Conservation (phyloP, 1,284 basidiomycete genomes). For the Veloporphyrellus conicus region DNA sequence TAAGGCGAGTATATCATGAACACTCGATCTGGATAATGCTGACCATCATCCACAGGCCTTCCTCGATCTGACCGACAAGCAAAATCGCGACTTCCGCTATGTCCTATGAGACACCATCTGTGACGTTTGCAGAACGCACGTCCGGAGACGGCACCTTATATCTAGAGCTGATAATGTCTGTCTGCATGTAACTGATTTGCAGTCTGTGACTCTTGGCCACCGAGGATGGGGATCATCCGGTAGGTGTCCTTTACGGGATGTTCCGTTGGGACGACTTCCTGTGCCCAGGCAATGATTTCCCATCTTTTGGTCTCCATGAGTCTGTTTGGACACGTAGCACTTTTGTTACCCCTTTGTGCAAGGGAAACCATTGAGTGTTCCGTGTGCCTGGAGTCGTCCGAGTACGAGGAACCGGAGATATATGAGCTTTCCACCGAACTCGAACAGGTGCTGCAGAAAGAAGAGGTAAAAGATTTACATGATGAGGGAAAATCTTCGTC, state of each 20-base stretch:
- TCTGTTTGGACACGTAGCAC: not conserved
- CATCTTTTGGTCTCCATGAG: conserved; percentile 13
- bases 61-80: conserved; percentile 64
- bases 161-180: conserved; percentile 14
- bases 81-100: conserved; percentile 61
- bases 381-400: conserved; percentile 5
- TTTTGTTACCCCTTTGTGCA: not conserved
- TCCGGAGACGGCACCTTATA: conserved; percentile 2
- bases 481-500: conserved; percentile 5
- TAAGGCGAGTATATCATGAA: conserved; percentile 41
- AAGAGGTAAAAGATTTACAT: conserved; percentile 13
- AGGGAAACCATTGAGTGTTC: conserved; percentile 8
- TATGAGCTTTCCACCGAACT: conserved; percentile 7
- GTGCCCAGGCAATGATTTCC: conserved; percentile 21
- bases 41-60: conserved; percentile 42
- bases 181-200: conserved; percentile 8
- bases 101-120: conserved; percentile 34
- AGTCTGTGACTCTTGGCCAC: not conserved
- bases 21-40: conserved; percentile 7
- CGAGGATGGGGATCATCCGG: conserved; percentile 14
- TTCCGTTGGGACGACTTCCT: conserved; percentile 14
- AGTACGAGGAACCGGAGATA: conserved; percentile 5
- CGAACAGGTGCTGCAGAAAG: conserved; percentile 27
- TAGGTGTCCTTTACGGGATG: conserved; percentile 28
- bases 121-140: not conserved